Evolutionary conservation across 2,329 filamentous ascomycete species (phyloP), one percentile per base, ranked within the genome.

Genomic region (Fusarium robinianum): DNA sequence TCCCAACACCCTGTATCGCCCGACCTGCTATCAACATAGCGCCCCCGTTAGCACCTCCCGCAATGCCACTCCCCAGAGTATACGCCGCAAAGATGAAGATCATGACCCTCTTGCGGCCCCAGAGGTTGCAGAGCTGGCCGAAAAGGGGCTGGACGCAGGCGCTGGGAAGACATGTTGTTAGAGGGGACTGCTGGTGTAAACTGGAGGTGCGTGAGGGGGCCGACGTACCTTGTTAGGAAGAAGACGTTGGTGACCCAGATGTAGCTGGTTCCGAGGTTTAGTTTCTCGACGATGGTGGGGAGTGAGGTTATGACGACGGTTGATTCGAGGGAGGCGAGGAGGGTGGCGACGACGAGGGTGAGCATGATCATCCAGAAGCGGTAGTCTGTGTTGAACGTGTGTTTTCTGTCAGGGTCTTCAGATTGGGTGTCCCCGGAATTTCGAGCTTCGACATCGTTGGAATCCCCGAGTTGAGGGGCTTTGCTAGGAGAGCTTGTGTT

Each of bases 61-160:
- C 64, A 5, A 80, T 66, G 0, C 67, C 72, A 41, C 77, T 79
- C 0, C 80, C 80, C 0, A 82, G 52, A 0, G 66, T 67, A 46
- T 81, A 81, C 2, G 78, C 47, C 8, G 61, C 64, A 2, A 79
- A 68, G 3, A 72, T 61, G 6, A 58, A 34, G 0, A 79, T 61
- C 11, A 67, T 64, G 16, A 70, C 60, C 34, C 64, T 70, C 15
- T 73, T 68, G 2, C 79, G 68, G 3, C 80, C 78, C 48, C 75
- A 81, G n/a, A 81, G 67, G 38, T 80, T 70, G 10, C 72, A 68
- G 1, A 77, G 49, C 49, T 80, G 75, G 1, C 75, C 76, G 29
- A 73, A 74, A 0, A 79, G 50, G 0, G 78, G 78, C 36, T 76
- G 76, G 3, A 78, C 41, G 15, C 41, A 52, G 8, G 57, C 52